Evolutionary conservation across 805 yeast species (phyloP).

Genomic region (Priceomyces melissophilus): DNA sequence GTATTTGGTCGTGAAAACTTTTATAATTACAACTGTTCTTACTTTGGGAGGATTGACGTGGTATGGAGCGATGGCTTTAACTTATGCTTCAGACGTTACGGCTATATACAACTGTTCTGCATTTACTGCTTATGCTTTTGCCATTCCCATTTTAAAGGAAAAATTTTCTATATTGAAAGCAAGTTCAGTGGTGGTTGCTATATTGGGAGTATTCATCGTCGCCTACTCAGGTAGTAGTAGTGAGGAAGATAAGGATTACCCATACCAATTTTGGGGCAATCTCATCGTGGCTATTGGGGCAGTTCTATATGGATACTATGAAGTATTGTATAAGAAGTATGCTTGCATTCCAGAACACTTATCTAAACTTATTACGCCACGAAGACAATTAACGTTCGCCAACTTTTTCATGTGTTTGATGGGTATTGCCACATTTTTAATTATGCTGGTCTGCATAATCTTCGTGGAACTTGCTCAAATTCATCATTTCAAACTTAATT

Average conservation of each 20-base stretch:
- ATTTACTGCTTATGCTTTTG: constrained; percentile 81
- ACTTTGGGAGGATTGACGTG: constrained; percentile 79
- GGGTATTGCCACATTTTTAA: constrained; percentile 53
- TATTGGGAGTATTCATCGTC: constrained; percentile 72
- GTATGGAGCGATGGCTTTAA: constrained; percentile 78
- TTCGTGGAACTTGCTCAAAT: constrained; percentile 51
- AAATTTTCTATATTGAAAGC: constrained; percentile 60
- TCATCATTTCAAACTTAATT: constrained; percentile 51
- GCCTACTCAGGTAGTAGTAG: constrained; percentile 51
- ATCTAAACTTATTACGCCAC: constrained; percentile 40
- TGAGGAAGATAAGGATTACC: constrained; percentile 31
- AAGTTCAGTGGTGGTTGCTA: constrained; percentile 65
- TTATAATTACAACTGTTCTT: constrained; percentile 52
- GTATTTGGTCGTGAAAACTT: constrained; percentile 44
- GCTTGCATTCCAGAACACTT: constrained; percentile 69
- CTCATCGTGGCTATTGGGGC: constrained; percentile 71
- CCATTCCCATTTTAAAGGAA: constrained; percentile 71
- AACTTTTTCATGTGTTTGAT: constrained; percentile 68
- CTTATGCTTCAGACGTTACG: constrained; percentile 82
- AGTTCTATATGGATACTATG: constrained; percentile 74
- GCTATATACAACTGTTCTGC: constrained; percentile 91
- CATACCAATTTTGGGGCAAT: constrained; percentile 67
- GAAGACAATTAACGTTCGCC: constrained; percentile 77
- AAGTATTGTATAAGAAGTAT: constrained; percentile 72
- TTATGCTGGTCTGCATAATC: constrained; percentile 48